A percentile compares a stretch with the other conserved stretches of the same genome.
Conservation (phyloP, 1,284 basidiomycete species). For the Laetiporus sulphureus region DNA sequence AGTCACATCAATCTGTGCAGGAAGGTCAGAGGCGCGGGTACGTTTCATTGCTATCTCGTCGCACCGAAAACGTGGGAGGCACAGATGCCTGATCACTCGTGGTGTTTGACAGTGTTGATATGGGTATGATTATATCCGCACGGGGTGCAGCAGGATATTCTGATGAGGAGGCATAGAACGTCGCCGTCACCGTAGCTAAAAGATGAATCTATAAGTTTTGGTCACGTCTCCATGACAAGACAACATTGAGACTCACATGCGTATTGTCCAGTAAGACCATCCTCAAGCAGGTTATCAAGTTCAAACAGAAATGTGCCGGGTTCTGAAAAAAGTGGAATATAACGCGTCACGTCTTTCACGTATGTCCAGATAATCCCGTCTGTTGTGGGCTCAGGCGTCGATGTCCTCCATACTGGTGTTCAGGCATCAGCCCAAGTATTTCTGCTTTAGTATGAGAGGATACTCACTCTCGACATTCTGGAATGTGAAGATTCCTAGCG, state of each 20-base stretch:
- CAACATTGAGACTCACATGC: conserved; percentile 40
- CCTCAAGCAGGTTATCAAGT: conserved; percentile 60
- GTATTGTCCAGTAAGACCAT: conserved; percentile 58
- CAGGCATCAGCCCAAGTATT: no score
- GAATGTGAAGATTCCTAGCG: conserved; percentile 53
- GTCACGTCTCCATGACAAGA: not conserved
- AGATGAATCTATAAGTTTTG: not conserved
- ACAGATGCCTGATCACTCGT: conserved; percentile 67
- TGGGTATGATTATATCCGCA: conserved; percentile 60
- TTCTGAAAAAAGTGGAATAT: conserved; percentile 60
- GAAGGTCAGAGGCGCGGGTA: not conserved
- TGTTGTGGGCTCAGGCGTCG: conserved; percentile 67
- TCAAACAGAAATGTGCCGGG: conserved; percentile 65
- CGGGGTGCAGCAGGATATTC: conserved; percentile 50
- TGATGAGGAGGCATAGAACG: conserved; percentile 57
- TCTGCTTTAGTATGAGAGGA: no score
- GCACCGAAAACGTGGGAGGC: conserved; percentile 64
- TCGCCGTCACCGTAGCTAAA: conserved; percentile 60
- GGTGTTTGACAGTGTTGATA: conserved; percentile 55
- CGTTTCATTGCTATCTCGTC: conserved; percentile 11
- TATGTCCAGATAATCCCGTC: conserved; percentile 77
- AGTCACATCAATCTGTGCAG: conserved; percentile 53
- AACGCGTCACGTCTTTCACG: conserved; percentile 69
- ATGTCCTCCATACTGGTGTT: conserved; percentile 70
- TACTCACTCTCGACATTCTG: conserved; percentile 66